Base-by-base conservation (phyloP, 192 early-diverging fungal species). In the Geranomyces variabilis region DNA sequence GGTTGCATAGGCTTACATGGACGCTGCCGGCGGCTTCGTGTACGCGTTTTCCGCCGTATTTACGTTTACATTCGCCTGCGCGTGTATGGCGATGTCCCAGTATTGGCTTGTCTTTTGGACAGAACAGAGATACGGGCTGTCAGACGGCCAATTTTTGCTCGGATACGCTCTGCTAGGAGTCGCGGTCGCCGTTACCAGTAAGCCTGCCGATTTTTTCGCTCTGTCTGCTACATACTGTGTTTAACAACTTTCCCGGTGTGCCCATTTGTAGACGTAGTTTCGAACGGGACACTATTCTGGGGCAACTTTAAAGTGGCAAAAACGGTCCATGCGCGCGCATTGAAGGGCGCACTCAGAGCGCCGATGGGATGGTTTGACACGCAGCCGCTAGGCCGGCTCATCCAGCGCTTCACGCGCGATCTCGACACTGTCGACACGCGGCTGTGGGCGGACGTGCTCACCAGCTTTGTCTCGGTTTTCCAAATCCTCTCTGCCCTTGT, bases 371-470 rank as follows among this genome's bases (percentile, higher is more conserved):
- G 85, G 62, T 90, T 92, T 67, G 77, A 87, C 17, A 67, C 63
- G 30, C 81, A 88, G 62, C 83, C 90, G 0, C 79, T 86, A 13
- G 92, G 91, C 9, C 76, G 85, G 22, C 83, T 94, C 14, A 67
- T 94, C 28, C 85, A 90, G 36, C 77, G 90, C 68, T 88, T 92
- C 60, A 79, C 79, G 28, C 55, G 76, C 30, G 82, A 80, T 51
- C 63, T 83, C 43, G 63, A 71, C 6, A 28, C 78, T 5, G 71
- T 83, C 33, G 89, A 91, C 63, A 80, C 84, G 44, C 59, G 80
- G 36, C 76, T 92, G n/a, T 81, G 86, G 59, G 53, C 43, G 41
- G 61, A 45, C 44, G 15, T 72, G 34, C 89, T 22, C 30, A 6
- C 5, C 7, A 48, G 36, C 14, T 22, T 21, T 13, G 15, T 66